These are phyloP conservation scores for Sphaceloma murrayae DNA, from an alignment of 2,329 filamentous ascomycete species.

Conservation along the genomic window DNA sequence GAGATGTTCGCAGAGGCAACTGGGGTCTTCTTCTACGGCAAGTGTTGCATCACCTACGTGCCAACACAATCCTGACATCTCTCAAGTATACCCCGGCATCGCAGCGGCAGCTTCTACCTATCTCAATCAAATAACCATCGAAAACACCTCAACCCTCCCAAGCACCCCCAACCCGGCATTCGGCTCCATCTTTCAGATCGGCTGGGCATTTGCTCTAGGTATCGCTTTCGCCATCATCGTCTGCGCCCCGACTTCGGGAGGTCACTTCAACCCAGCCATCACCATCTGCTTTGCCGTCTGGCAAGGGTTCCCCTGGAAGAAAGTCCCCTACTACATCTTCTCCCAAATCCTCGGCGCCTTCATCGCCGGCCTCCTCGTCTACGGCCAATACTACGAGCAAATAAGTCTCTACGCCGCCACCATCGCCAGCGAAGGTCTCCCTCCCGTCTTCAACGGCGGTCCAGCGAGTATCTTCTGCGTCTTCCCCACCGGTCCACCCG, in stretches of 20 bases:
- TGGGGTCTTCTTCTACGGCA: slow-evolving; percentile 48
- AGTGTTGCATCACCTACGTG: slow-evolving; percentile 20
- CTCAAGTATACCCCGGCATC: slow-evolving; percentile 40
- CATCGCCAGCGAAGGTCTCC: slow-evolving; percentile 32
- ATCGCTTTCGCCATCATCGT: slow-evolving; percentile 52
- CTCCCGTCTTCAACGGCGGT: slow-evolving; percentile 39
- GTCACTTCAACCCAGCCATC: slow-evolving; percentile 29
- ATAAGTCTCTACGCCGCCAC: slow-evolving; percentile 35
- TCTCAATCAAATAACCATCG: slow-evolving; percentile 29
- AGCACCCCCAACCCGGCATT: slow-evolving; percentile 33
- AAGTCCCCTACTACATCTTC: slow-evolving; percentile 49
- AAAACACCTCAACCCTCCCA: slow-evolving; percentile 10
- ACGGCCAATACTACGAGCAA: slow-evolving; percentile 49
- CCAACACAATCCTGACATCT: slow-evolving; percentile 12
- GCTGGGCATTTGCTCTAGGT: slow-evolving; percentile 47
- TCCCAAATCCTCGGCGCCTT: slow-evolving; percentile 49
- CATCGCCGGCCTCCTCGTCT: slow-evolving; percentile 45
- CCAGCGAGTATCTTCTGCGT: slow-evolving; percentile 48
- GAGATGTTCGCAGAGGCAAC: slow-evolving; percentile 49
- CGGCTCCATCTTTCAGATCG: slow-evolving; percentile 48
- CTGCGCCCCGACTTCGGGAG: slow-evolving; percentile 45
- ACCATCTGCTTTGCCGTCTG: slow-evolving; percentile 37
- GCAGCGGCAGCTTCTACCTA: slow-evolving; percentile 45
- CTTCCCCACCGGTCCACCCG: slow-evolving; percentile 28
- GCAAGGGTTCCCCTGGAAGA: slow-evolving; percentile 49